Evolutionary conservation across 169 alveolate species (phyloP).

Genomic region (Plasmodium relictum): DNA sequence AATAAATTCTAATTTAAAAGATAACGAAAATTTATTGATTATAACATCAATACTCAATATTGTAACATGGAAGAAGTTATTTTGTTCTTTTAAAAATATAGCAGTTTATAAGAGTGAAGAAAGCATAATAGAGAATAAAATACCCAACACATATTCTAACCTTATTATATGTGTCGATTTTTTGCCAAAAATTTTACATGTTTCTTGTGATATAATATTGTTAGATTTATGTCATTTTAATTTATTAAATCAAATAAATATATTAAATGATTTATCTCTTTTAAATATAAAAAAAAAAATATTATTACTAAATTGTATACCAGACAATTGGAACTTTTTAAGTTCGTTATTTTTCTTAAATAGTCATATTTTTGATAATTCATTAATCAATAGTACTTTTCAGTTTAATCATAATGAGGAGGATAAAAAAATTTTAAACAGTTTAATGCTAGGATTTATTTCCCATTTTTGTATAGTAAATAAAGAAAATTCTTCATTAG

Average conservation of each 20-base stretch:
- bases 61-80: constrained; percentile 49
- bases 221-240: constrained; percentile 64
- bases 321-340: constrained; percentile 56
- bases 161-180: constrained; percentile 71
- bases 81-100: background rate
- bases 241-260: constrained; percentile 30
- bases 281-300: constrained; percentile 33
- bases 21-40: constrained; percentile 35
- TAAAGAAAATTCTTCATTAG: background rate
- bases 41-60: constrained; percentile 48
- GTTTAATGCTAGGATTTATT: constrained; percentile 15
- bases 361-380: background rate
- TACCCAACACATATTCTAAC: background rate
- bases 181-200: constrained; percentile 54
- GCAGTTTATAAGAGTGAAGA: constrained; percentile 64
- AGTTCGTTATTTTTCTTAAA: constrained; percentile 30
- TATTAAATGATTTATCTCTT: constrained; percentile 44
- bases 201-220: constrained; percentile 33
- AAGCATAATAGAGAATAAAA: constrained; percentile 5
- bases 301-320: constrained; percentile 20
- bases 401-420: constrained; percentile 19
- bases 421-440: constrained; percentile 7
- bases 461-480: constrained; percentile 21
- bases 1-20: constrained; percentile 32
- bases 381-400: constrained; percentile 8